phyloP scores from a whole-genome alignment of 2,329 filamentous ascomycete species.

The Aspergillus udagawae region DNA sequence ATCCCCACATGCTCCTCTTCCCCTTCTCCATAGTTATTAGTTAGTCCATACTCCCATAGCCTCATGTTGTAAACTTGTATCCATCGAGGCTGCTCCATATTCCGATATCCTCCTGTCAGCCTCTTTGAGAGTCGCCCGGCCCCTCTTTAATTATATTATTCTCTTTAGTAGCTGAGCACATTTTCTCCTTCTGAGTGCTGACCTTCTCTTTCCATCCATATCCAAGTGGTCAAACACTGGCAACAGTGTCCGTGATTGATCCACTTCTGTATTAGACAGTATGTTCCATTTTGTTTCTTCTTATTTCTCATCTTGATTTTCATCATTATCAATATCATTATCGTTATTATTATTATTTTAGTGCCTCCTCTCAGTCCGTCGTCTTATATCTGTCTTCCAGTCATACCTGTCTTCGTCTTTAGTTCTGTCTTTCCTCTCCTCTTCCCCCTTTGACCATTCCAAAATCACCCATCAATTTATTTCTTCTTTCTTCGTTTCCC shows the following conservation, averaged over 20 bases:
- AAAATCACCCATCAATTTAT: conserved; percentile 3
- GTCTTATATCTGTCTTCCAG: conserved; percentile 1
- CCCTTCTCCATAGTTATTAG: not conserved
- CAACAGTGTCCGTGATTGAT: not conserved
- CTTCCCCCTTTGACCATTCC: conserved; percentile 13
- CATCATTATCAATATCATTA: not conserved
- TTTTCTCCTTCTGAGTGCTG: not conserved
- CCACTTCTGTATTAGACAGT: not conserved
- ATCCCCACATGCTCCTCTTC: not conserved
- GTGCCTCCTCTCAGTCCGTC: not conserved
- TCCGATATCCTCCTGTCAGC: not conserved
- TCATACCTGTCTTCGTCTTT: conserved; percentile 9
- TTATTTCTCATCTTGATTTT: not conserved
- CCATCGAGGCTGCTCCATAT: not conserved
- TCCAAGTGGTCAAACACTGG: not conserved
- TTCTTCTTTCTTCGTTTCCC: conserved; percentile 4
- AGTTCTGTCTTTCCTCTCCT: conserved; percentile 4
- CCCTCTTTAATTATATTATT: not conserved
- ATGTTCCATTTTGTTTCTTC: not conserved
- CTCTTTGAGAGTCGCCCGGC: not conserved
- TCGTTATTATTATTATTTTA: not conserved
- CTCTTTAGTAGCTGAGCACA: not conserved
- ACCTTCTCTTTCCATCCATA: not conserved
- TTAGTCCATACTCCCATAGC: not conserved
- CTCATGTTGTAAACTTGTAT: not conserved